Evolutionary conservation across 805 yeast genomes (phyloP), one percentile per base, ranked within the genome.

Genomic region (Candida montana): DNA sequence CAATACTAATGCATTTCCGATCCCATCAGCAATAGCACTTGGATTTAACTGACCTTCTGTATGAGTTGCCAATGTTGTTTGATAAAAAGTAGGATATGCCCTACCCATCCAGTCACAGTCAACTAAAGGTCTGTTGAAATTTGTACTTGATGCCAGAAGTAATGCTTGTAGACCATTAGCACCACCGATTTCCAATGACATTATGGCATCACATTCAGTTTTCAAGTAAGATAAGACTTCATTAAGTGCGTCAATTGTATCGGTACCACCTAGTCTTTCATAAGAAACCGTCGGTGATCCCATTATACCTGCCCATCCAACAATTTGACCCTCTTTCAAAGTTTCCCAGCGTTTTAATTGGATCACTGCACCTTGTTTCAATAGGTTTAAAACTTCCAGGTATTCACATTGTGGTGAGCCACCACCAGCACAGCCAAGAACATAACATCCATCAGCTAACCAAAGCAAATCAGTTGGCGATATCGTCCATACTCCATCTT

Each of bases 371-470:
- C 74, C 74, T 2, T 48, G 41, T 37, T 65, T 42, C 16, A 70
- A 39, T 41, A 56, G 42, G 36, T 63, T 60, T 30, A 65, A 51
- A 1, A 58, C 45, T 32, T 63, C 67, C 32, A 70, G 53, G 40
- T 49, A 66, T 16, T 50, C 53, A 12, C 70, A 54, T 48, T 69
- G 66, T 9, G 75, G 74, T 27, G 61, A 59, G 9, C 75, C 75
- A 26, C 75, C 75, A 8, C 75, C 75, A 6, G 74, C 75, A 53
- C 71, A 64, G 5, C 75, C 75, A 10, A 70, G 57, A 41, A 70
- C 68, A 47, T 70, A 70, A 35, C 64, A 52, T 11, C 75, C 76
- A 30, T 64, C 55, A 9, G 62, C 47, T 9, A 70, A 44, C 48
- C 59, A 67, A 26, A 65, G 68, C 33, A 54, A 45, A 49, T 70